These are phyloP conservation scores for Kuraishia borneana DNA, from an alignment of 805 yeast species.

Conservation along the genomic window DNA sequence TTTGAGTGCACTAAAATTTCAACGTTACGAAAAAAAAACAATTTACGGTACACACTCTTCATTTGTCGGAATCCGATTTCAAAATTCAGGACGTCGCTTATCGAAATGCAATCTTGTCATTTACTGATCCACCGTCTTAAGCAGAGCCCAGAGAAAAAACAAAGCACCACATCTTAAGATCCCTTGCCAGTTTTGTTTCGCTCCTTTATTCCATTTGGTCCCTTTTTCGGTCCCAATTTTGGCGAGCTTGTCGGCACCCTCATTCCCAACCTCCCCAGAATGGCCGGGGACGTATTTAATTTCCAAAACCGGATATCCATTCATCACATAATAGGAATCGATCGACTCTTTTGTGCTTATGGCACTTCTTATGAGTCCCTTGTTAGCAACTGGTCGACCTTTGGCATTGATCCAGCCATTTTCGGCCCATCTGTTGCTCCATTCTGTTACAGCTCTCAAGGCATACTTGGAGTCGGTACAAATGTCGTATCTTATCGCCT, in stretches of 20 bases:
- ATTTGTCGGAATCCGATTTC: no score
- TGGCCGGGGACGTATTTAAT: conserved; percentile 68
- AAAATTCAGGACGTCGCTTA: no score
- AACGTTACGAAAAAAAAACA: no score
- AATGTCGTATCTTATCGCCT: conserved; percentile 25
- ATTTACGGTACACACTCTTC: no score
- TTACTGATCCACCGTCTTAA: no score
- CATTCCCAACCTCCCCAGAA: conserved; percentile 59
- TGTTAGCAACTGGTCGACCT: conserved; percentile 36
- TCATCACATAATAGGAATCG: conserved; percentile 20
- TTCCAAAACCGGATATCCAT: conserved; percentile 25
- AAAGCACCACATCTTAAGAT: no score
- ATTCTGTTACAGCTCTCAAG: conserved; percentile 39
- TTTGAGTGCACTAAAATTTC: no score
- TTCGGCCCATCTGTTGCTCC: conserved; percentile 47
- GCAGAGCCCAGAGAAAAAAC: no score
- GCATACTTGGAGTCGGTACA: conserved; percentile 66
- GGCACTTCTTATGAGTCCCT: conserved; percentile 32
- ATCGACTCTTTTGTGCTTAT: conserved; percentile 20
- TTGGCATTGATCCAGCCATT: conserved; percentile 39
- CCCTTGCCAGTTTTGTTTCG: no score
- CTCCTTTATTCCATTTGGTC: no score
- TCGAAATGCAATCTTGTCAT: no score
- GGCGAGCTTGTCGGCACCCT: conserved; percentile 67
- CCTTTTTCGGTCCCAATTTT: conserved; percentile 44